Base-by-base conservation (phyloP, 2,329 filamentous ascomycete species). In the Monilinia polystroma region DNA sequence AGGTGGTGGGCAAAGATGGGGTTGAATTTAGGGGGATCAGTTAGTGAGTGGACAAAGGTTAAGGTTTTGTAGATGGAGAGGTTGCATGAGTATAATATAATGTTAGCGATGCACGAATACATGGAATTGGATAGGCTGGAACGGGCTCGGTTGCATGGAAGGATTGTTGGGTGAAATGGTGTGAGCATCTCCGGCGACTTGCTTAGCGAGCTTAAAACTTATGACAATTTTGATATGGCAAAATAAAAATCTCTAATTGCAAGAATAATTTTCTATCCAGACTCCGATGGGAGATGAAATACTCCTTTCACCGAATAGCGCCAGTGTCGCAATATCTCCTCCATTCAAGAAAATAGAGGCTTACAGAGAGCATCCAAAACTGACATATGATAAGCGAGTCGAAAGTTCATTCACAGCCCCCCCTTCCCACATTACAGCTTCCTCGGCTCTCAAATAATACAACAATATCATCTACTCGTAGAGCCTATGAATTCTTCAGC, bases 1-100 rank as follows among this genome's bases (percentile, higher is more conserved):
- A 83, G 84, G 70, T 98, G 94, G 94, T 98, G 94, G 94, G 90
- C 91, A 80, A 85, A 58, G 64, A 90, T 90, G 73, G 88, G 88
- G 0, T 77, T 90, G 68, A 90, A 90, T 74, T 77, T 90, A 41
- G 87, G 88, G 1, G 85, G 90, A 6, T 86, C 86, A 1, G 90
- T 88, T 55, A 87, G 86, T 71, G 88, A 91, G 76, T 91, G 88
- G 88, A 90, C 90, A 83, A 86, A 85, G 76, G 84, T 87, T 16
- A 90, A 90, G 77, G 66, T 72, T 35, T 68, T 76, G 49, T 76
- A 68, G 14, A 73, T 63, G 12, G 16, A 41, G 14, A 32, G 35
- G 26, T 59, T 16, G 18, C n/a, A 11, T 32, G 23, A 23, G 23
- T 4, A 38, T 41, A 32, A 26, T n/a, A 49, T 59, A 1, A 16